Conservation (phyloP, 257 asterid genomes). For the Verbena officinalis region DNA sequence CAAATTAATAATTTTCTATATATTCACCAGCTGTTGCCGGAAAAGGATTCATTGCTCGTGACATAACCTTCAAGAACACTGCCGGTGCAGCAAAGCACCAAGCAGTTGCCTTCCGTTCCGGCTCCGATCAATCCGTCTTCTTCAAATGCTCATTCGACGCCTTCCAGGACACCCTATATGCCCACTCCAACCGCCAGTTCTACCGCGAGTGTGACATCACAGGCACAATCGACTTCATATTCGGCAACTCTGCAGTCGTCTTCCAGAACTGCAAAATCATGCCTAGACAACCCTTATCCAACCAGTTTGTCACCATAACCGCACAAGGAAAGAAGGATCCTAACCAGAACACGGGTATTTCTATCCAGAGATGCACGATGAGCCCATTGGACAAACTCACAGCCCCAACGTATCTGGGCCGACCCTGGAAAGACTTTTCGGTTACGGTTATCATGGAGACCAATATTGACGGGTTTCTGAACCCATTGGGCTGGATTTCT, state of each 20-base stretch:
- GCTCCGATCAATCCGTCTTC: slow-evolving; percentile 63
- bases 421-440: slow-evolving; percentile 75
- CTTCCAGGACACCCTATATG: slow-evolving; percentile 78
- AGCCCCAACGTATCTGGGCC: slow-evolving; percentile 56
- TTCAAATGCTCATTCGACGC: slow-evolving; percentile 57
- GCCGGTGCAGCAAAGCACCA: slow-evolving; percentile 76
- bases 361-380: slow-evolving; percentile 59
- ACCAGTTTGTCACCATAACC: slow-evolving; percentile 74
- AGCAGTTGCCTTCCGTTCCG: slow-evolving; percentile 75
- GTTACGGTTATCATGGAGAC: slow-evolving; percentile 63
- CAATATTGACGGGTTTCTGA: slow-evolving; percentile 47
- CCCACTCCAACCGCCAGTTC: slow-evolving; percentile 82
- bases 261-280: slow-evolving; percentile 69
- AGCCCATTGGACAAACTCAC: slow-evolving; percentile 42
- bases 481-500: slow-evolving; percentile 67
- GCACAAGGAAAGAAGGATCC: slow-evolving; percentile 83
- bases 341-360: slow-evolving; percentile 59
- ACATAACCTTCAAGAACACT: slow-evolving; percentile 62
- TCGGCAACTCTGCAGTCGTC: slow-evolving; percentile 72
- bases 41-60: slow-evolving; percentile 64
- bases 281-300: slow-evolving; percentile 67
- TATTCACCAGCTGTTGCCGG: slow-evolving; percentile 54
- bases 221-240: slow-evolving; percentile 83
- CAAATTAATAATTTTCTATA: background rate
- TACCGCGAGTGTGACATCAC: slow-evolving; percentile 70